Evolutionary conservation across 805 yeast genomes (phyloP), one percentile per base, ranked within the genome.

Genomic region (Wickerhamiella nectarea): DNA sequence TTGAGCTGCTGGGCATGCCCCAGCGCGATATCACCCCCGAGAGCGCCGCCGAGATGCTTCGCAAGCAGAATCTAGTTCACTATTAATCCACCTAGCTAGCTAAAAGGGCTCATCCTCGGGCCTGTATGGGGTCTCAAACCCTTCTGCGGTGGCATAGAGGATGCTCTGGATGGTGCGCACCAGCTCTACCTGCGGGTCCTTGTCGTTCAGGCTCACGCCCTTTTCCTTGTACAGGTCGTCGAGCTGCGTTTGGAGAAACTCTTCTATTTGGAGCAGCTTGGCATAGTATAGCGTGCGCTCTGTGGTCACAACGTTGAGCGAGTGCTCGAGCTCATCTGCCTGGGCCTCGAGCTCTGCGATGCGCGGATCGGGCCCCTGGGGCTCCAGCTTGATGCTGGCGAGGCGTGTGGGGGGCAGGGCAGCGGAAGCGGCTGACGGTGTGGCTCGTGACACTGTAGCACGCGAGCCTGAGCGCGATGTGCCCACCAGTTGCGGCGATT

Each of bases 231-330:
- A 64, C 38, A 72, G 58, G 37, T 70, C 61, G 42, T 76, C 80
- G 41, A 68, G 70, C 9, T 76, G 68, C 19, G 78, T 72, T 55
- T 80, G 85, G 20, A 80, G 72, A 38, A 87, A 63, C 21, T 84
- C 75, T 61, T 91, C 98, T 45, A 91, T 82, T 47, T 83, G 94
- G 50, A 95, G 71, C 43, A 91, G 66, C 62, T 89, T 91, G 55
- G 80, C 78, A 63, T 83, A 89, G 60, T 91, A 91, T 56, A 89
- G 85, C 59, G 83, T 81, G 49, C 97, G 74, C 59, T 91, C 69
- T 40, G 84, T 64, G 11, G 78, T 74, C 39, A 77, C 81, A 17
- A 78, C 71, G 11, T 78, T 74, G 18, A 72, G 66, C 46, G 82
- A 85, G 4, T 67, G 64, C n/a, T 61, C 62, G 11, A 69, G 61